A percentile compares a stretch with the other conserved stretches of the same genome.
Conservation (phyloP, 1,139 yeast genomes). For the Protomyces macrosporus region DNA sequence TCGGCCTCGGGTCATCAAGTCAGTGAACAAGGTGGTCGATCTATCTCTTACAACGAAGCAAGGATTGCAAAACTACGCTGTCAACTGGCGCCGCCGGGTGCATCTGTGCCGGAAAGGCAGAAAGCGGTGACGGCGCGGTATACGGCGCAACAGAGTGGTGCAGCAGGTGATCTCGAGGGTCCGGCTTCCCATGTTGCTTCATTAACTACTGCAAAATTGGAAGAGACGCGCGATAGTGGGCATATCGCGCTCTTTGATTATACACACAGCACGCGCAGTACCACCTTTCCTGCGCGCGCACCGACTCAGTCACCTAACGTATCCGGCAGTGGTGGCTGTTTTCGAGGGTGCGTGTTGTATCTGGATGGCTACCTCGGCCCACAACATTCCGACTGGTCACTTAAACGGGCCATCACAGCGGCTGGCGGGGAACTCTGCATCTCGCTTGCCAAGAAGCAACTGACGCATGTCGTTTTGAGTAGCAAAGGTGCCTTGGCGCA, state of each 20-base stretch:
- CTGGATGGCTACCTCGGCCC: slow-evolving; percentile 23
- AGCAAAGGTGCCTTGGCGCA: slow-evolving; percentile 8
- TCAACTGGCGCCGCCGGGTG: slow-evolving; percentile 7
- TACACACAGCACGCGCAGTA: not conserved
- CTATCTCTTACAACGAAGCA: slow-evolving; percentile 15
- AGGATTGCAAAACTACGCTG: slow-evolving; percentile 14
- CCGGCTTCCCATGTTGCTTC: not conserved
- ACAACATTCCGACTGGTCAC: slow-evolving; percentile 9
- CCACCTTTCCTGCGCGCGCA: not conserved
- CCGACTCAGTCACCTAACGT: not conserved
- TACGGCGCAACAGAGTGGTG: not conserved
- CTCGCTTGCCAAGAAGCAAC: slow-evolving; percentile 7
- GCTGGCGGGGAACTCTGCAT: slow-evolving; percentile 10
- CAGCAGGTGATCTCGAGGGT: too few species aligned
- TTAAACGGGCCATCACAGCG: slow-evolving; percentile 5
- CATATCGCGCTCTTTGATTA: slow-evolving; percentile 10
- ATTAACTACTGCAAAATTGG: not conserved
- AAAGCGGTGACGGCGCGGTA: not conserved
- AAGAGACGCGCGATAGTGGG: not conserved
- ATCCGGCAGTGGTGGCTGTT: not conserved
- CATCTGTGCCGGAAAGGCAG: not conserved
- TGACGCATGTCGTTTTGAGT: slow-evolving; percentile 20
- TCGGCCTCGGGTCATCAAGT: slow-evolving; percentile 22
- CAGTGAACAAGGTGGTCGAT: slow-evolving; percentile 14
- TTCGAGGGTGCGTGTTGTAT: slow-evolving; percentile 21